These are phyloP conservation scores for Uronychia setigera DNA, from an alignment of 73 alveolate genomes.

Conservation along the genomic window DNA sequence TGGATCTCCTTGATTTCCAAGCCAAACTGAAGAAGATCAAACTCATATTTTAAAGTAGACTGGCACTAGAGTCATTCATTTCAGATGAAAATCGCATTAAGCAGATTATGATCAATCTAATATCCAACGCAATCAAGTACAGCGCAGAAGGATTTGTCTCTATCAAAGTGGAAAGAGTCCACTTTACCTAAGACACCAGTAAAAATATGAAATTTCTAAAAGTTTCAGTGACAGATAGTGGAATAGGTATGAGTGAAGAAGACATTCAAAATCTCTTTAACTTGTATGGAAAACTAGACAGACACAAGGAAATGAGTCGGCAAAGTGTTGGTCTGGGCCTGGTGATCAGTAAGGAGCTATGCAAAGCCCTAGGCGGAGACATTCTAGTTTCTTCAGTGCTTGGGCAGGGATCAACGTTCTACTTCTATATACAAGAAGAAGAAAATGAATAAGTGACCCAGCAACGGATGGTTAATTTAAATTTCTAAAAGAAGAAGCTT, in stretches of 20 bases:
- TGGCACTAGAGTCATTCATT: not conserved
- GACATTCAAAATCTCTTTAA: not conserved
- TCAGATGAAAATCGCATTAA: not conserved
- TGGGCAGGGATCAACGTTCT: too few species aligned
- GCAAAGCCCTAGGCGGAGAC: too few species aligned
- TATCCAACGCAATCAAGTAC: not conserved
- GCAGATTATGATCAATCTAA: not conserved
- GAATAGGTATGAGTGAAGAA: slow-evolving; percentile 5
- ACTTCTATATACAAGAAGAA: too few species aligned
- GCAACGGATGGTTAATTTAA: too few species aligned
- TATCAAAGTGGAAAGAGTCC: not conserved
- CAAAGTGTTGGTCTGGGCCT: slow-evolving; percentile 21
- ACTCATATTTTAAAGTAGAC: not conserved
- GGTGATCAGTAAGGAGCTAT: too few species aligned
- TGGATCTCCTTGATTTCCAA: not conserved
- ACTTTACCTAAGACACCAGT: too few species aligned
- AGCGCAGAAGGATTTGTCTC: not conserved
- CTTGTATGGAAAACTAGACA: slow-evolving; percentile 5
- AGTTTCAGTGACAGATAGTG: slow-evolving; percentile 5
- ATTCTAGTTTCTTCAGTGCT: too few species aligned
- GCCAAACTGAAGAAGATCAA: not conserved
- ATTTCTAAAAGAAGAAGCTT: too few species aligned
- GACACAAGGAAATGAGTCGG: not conserved
- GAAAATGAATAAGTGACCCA: too few species aligned
- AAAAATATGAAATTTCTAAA: too few species aligned